Conservation (phyloP, 2,329 filamentous ascomycete genomes). For the Exserohilum rostratum region DNA sequence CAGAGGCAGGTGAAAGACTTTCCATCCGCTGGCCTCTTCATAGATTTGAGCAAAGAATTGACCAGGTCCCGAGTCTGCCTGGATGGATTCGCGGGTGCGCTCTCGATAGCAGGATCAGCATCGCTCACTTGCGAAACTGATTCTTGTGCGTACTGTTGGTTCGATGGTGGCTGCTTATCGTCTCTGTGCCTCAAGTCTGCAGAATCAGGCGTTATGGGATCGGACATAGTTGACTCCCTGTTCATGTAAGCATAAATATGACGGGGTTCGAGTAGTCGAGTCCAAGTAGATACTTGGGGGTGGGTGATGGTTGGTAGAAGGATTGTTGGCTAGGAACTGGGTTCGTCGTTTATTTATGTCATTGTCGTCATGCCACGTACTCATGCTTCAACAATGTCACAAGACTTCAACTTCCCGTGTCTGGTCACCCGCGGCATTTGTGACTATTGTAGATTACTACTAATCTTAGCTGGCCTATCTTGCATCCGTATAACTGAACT, state of each 20-base stretch:
- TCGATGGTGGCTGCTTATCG: constrained; percentile 27
- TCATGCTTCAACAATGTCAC: too few species aligned
- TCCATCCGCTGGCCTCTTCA: too few species aligned
- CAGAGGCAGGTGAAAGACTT: too few species aligned
- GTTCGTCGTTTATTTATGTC: neutral
- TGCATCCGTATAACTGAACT: too few species aligned
- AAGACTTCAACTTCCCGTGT: too few species aligned
- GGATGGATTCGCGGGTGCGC: neutral
- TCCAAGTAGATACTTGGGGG: neutral
- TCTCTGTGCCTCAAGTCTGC: neutral
- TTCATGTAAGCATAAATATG: neutral
- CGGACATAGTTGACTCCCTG: neutral
- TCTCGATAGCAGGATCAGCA: neutral
- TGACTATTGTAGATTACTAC: too few species aligned
- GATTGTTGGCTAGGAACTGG: neutral
- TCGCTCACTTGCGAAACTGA: constrained; percentile 6
- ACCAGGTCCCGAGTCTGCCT: neutral
- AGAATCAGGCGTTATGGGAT: neutral
- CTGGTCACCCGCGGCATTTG: too few species aligned
- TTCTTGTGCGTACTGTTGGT: constrained; percentile 38
- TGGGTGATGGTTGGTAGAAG: neutral
- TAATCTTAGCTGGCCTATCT: too few species aligned
- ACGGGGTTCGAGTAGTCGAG: neutral
- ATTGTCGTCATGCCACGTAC: too few species aligned
- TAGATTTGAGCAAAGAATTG: neutral